These are phyloP conservation scores for Peronospora belbahrii DNA, from an alignment of 352 stramenopile genomes.

Conservation along the genomic window DNA sequence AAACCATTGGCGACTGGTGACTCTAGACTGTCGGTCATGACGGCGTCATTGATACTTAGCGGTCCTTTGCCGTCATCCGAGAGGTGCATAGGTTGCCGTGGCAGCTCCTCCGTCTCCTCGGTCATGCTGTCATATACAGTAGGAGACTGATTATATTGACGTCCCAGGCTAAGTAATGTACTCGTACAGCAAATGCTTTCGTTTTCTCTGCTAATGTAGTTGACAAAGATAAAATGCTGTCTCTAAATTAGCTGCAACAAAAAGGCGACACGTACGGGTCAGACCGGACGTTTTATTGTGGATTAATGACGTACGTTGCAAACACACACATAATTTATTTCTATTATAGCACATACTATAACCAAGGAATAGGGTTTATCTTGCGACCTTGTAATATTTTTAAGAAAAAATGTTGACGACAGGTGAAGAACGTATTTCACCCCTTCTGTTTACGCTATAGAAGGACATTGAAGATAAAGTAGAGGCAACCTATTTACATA, in stretches of 20 bases:
- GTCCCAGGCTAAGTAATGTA: neutral
- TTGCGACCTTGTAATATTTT: no score
- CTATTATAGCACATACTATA: no score
- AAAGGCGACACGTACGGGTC: conserved; percentile 4
- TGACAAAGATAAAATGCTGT: conserved; percentile 11
- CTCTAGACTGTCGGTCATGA: conserved; percentile 6
- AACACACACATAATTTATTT: no score
- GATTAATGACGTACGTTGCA: neutral
- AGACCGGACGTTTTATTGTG: conserved; percentile 7
- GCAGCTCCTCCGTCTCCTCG: conserved; percentile 11
- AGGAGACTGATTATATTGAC: neutral
- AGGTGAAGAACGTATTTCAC: no score
- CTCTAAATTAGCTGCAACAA: conserved; percentile 8
- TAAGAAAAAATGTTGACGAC: no score
- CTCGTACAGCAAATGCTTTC: conserved; percentile 2
- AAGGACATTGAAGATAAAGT: no score
- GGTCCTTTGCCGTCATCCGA: conserved; percentile 19
- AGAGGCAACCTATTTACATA: no score
- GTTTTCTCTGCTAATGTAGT: conserved; percentile 2
- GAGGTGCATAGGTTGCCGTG: conserved; percentile 9
- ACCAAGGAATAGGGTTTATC: no score
- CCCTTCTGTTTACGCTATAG: no score
- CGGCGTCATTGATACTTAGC: conserved; percentile 8
- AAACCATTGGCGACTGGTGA: conserved; percentile 11
- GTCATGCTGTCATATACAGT: conserved; percentile 25